phyloP scores from a whole-genome alignment of 2,329 filamentous ascomycete genomes.

The Amauroascus niger region DNA sequence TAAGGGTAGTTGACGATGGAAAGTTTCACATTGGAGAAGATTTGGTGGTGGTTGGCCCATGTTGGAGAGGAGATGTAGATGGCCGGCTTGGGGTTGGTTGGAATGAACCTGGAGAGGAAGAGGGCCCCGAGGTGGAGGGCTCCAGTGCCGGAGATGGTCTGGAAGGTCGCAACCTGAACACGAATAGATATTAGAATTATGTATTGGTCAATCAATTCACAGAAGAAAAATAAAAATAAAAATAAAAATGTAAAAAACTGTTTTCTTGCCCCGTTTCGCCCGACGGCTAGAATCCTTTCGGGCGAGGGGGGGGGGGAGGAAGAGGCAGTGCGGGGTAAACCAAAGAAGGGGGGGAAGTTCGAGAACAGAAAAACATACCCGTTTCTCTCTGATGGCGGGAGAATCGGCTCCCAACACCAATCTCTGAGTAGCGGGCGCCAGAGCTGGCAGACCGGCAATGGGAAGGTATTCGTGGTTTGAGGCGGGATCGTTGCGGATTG shows the following conservation, averaged over 20 bases:
- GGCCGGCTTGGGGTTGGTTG: conserved; percentile 50
- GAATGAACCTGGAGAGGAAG: conserved; percentile 90
- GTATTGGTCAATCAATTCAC: neutral
- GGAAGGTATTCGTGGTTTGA: conserved; percentile 98
- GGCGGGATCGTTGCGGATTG: conserved; percentile 76
- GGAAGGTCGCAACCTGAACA: conserved; percentile 57
- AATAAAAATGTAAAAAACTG: no score
- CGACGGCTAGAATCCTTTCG: neutral
- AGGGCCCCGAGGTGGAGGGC: conserved; percentile 87
- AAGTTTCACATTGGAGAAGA: conserved; percentile 84
- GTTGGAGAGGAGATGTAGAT: conserved; percentile 92
- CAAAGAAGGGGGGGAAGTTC: no score
- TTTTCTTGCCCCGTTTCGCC: no score
- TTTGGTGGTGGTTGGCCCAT: conserved; percentile 98
- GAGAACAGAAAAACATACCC: conserved; percentile 44
- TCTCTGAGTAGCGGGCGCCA: conserved; percentile 84
- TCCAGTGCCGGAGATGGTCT: conserved; percentile 95
- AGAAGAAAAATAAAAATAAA: neutral
- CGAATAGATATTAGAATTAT: neutral
- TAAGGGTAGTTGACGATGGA: conserved; percentile 80
- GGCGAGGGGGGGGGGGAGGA: neutral
- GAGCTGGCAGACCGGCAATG: conserved; percentile 76
- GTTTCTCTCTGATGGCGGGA: conserved; percentile 73
- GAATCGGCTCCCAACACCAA: conserved; percentile 73
- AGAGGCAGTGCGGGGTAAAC: conserved; percentile 1